Conservation (phyloP, 2,329 filamentous ascomycete genomes). For the Verticillium nonalfalfae region DNA sequence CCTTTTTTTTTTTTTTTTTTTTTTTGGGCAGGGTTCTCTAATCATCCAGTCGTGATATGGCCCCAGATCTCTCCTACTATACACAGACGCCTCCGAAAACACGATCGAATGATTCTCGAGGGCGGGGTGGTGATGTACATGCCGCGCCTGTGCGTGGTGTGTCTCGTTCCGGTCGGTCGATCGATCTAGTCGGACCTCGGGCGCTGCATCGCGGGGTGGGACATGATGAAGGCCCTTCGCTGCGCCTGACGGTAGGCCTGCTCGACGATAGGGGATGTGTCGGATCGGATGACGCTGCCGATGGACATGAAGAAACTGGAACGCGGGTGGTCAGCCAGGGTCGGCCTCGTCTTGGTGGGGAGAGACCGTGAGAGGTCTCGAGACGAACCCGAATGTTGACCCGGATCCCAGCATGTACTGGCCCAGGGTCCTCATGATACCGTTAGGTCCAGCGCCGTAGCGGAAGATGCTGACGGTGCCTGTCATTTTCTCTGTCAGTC, state of each 20-base stretch:
- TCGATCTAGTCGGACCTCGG: background rate
- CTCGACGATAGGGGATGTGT: slow-evolving; percentile 69
- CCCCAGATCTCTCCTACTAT: background rate
- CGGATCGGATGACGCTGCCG: slow-evolving; percentile 90
- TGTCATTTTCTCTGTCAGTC: slow-evolving; percentile 25
- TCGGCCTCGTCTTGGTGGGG: background rate
- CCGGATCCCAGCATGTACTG: slow-evolving; percentile 97
- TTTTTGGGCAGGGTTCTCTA: background rate
- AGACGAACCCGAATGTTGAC: slow-evolving; percentile 80
- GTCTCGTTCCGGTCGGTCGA: background rate
- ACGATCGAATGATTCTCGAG: background rate
- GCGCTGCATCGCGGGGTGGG: slow-evolving; percentile 13
- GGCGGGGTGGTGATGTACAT: background rate
- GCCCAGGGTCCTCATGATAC: slow-evolving; percentile 87
- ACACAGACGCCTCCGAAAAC: background rate
- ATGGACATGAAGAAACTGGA: slow-evolving; percentile 95
- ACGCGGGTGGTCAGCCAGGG: background rate
- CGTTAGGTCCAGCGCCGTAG: slow-evolving; percentile 88
- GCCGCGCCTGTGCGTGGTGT: background rate
- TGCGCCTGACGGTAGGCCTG: slow-evolving; percentile 72
- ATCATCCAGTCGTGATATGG: background rate
- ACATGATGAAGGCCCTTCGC: slow-evolving; percentile 65
- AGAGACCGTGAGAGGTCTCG: background rate
- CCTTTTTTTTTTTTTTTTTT: background rate
- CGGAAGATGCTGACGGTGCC: slow-evolving; percentile 92